Percentiles rank a stretch among this genome's conserved stretches.
phyloP scores from a whole-genome alignment of 805 yeast species.

The Yarrowia bubula region DNA sequence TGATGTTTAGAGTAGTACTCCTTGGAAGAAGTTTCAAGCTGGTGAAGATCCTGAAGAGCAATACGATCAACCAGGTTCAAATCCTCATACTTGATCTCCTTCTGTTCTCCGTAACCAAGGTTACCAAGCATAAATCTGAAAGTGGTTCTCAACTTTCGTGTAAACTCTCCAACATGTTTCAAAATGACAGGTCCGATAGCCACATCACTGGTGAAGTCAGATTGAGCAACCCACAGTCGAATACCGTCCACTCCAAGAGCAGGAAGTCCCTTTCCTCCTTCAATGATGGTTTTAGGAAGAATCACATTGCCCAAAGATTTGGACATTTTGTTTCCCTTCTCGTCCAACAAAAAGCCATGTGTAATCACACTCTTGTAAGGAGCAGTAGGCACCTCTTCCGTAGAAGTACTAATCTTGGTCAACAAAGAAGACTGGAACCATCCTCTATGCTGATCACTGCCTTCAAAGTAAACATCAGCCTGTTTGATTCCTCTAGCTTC shows the following conservation, averaged over 20 bases:
- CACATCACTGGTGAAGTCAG: constrained; percentile 82
- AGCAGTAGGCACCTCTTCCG: constrained; percentile 43
- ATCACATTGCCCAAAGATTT: constrained; percentile 85
- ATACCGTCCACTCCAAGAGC: constrained; percentile 86
- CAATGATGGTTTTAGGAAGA: constrained; percentile 62
- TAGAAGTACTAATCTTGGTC: constrained; percentile 59
- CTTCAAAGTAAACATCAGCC: constrained; percentile 88
- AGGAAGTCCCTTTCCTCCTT: constrained; percentile 55
- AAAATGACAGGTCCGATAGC: constrained; percentile 69
- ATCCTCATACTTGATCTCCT: constrained; percentile 31
- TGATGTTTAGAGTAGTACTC: constrained; percentile 55
- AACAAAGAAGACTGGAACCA: constrained; percentile 96
- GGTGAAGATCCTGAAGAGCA: constrained; percentile 54
- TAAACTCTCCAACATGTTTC: constrained; percentile 71
- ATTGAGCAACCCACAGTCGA: constrained; percentile 84
- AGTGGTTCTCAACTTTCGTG: constrained; percentile 79
- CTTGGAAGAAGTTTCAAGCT: constrained; percentile 46
- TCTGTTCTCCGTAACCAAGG: constrained; percentile 46
- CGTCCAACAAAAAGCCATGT: constrained; percentile 91
- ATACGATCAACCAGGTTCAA: constrained; percentile 52
- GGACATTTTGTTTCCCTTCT: constrained; percentile 85
- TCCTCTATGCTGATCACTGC: constrained; percentile 98
- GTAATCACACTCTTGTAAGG: constrained; percentile 80
- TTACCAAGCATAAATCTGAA: constrained; percentile 82
- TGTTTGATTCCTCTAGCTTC: constrained; percentile 41